These are phyloP conservation scores for Penicillium sp. DNA, from an alignment of 2,329 filamentous ascomycete species.

Conservation along the genomic window DNA sequence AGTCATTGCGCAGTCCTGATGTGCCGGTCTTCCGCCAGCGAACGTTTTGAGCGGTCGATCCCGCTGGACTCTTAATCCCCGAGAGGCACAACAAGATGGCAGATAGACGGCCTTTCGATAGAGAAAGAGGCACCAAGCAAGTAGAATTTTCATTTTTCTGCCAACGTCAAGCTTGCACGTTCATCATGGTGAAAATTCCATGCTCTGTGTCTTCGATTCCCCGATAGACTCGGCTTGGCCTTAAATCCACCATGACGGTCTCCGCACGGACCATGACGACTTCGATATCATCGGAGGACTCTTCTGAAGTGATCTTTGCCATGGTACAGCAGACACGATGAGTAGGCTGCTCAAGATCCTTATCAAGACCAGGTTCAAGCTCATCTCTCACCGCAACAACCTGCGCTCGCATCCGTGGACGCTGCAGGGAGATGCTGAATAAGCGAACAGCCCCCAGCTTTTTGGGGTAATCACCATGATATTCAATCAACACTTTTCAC, in stretches of 20 bases:
- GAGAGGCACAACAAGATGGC: not conserved
- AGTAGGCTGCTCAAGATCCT: not conserved
- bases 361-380: not conserved
- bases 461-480: not conserved
- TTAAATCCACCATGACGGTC: constrained; percentile 2
- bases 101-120: not conserved
- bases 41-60: constrained; percentile 13
- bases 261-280: not conserved
- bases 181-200: not conserved
- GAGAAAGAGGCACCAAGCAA: not conserved
- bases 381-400: constrained; percentile 3
- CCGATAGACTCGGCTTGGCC: constrained; percentile 17
- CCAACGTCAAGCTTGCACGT: not conserved
- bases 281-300: not conserved
- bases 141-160: not conserved
- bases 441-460: constrained; percentile 13
- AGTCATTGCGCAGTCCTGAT: constrained; percentile 22
- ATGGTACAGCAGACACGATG: not conserved
- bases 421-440: constrained; percentile 31
- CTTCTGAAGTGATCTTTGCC: not conserved
- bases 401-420: too few species aligned
- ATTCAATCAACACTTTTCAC: not conserved
- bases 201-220: not conserved
- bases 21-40: constrained; percentile 31
- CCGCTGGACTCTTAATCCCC: constrained; percentile 8